Evolutionary conservation across 495 filamentous ascomycete species (phyloP).

Genomic region (Penicillium turbatum): DNA sequence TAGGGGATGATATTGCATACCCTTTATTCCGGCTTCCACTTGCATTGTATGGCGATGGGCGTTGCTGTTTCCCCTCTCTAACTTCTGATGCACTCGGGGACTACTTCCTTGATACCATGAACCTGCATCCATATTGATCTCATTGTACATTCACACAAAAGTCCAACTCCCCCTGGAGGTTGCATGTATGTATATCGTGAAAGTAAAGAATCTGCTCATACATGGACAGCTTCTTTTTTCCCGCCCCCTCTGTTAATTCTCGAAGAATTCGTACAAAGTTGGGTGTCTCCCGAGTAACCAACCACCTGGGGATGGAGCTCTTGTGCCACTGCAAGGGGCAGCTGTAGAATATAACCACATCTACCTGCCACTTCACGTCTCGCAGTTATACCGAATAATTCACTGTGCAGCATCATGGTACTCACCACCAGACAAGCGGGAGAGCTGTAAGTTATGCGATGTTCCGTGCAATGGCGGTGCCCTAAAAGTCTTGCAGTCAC

Average conservation of each 20-base stretch:
- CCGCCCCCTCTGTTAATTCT: neutral
- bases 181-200: neutral
- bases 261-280: neutral
- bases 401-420: neutral
- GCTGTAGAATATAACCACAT: constrained; percentile 59
- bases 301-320: neutral
- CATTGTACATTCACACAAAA: constrained; percentile 4
- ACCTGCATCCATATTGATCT: constrained; percentile 1
- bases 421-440: neutral
- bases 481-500: no score
- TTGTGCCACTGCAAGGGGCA: constrained; percentile 24
- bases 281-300: neutral
- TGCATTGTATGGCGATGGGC: constrained; percentile 39
- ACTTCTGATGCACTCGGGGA: constrained; percentile 17
- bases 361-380: neutral
- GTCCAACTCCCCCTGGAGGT: neutral
- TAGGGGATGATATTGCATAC: constrained; percentile 31
- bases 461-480: no score
- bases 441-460: no score
- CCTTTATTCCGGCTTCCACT: constrained; percentile 17
- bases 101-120: constrained; percentile 9
- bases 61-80: constrained; percentile 23
- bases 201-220: neutral
- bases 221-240: neutral
- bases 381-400: neutral